Evolutionary conservation across 495 filamentous ascomycete genomes (phyloP), one percentile per base, ranked within the genome.

Genomic region (Cladorrhinum samala): DNA sequence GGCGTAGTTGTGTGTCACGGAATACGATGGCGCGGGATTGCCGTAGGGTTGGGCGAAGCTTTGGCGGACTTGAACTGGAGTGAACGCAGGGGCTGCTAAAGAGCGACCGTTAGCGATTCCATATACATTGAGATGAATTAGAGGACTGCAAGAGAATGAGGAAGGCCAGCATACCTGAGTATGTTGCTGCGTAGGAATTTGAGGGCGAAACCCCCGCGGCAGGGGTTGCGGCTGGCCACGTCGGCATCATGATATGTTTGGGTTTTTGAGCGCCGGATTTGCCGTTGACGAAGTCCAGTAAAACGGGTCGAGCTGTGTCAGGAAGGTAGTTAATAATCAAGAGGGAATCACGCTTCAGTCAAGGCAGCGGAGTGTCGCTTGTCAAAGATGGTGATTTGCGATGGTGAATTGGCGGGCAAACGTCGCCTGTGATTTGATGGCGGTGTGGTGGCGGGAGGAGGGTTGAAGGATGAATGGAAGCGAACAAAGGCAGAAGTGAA

Each of bases 31-130:
- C 52, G 55, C 59, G 44, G 67, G 63, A 46, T 66, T 38, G 49
- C 64, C 55, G 50, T 68, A 71, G 6, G 68, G 47, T 56, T 72
- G 64, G 57, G 68, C 65, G 55, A 77, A 78, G 16, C 59, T 62
- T 60, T 69, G 68, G 57, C 74, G 72, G 50, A 75, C 68, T 21
- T 66, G 64, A 23, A 83, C 77, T 46, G 80, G 53, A 27, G 73
- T 78, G 62, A 74, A 85, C 25, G 78, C 76, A 25, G 74, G 56
- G 38, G 60, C 72, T 71, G 48, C 27, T 36, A 58, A 52, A 33
- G 9, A 9, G 17, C 17, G 20, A 64, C 45, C 59, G 64, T 66
- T 1, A 40, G 5, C 17, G 44, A 33, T 50, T 20, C 8, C 21
- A n/a, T 19, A 21, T n/a, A 45, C 5, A 16, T 21, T 5, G 13